phyloP scores from a whole-genome alignment of 495 filamentous ascomycete species.

The Opeltia flavorubescens region DNA sequence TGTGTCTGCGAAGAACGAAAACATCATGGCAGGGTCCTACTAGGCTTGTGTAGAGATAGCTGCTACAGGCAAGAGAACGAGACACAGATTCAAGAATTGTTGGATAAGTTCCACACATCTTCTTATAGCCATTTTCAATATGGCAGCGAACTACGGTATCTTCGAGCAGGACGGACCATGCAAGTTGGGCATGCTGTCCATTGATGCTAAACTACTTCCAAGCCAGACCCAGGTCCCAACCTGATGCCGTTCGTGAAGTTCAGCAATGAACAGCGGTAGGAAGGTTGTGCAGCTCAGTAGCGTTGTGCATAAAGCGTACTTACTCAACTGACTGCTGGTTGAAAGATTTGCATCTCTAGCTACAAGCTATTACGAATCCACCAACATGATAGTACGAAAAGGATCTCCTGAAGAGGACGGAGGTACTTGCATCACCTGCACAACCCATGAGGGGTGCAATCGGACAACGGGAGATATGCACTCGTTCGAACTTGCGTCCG shows the following conservation, averaged over 20 bases:
- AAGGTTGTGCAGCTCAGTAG: background rate
- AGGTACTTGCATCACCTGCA: no score
- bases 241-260: background rate
- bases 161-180: background rate
- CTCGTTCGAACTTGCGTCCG: no score
- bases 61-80: background rate
- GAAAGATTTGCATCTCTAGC: background rate
- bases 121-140: background rate
- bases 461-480: no score
- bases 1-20: background rate
- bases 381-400: no score
- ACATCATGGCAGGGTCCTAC: background rate
- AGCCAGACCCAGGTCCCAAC: background rate
- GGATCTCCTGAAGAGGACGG: no score
- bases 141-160: no score
- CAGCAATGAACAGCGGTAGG: background rate
- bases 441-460: no score
- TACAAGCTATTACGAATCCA: background rate
- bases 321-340: background rate
- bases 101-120: background rate
- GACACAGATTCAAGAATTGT: background rate
- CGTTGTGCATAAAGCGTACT: background rate
- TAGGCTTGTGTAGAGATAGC: background rate
- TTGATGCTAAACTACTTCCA: background rate
- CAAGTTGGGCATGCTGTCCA: background rate